Evolutionary conservation across 768 basidiomycete genomes (phyloP).

Genomic region (Boletus barrowsii): DNA sequence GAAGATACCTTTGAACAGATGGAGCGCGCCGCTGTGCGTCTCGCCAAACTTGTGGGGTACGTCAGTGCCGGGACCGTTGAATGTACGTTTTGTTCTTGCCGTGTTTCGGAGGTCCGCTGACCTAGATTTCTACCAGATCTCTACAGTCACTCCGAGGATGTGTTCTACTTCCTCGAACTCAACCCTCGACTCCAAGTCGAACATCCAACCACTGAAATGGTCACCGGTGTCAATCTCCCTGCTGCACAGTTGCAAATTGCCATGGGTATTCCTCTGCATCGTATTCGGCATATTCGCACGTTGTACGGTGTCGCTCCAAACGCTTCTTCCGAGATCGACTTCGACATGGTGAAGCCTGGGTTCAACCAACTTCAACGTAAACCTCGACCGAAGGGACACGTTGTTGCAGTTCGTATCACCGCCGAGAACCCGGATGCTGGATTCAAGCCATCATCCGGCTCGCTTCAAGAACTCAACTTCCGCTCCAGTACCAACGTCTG

Average conservation of each 20-base stretch:
- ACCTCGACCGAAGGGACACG: constrained; percentile 96
- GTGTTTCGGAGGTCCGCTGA: neutral
- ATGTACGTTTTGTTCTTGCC: constrained; percentile 47
- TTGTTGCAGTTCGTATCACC: constrained; percentile 98
- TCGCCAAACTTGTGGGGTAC: constrained; percentile 98
- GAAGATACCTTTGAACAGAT: constrained; percentile 92
- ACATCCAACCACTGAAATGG: constrained; percentile 99
- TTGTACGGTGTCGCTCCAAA: constrained; percentile 93
- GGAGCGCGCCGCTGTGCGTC: constrained; percentile 98
- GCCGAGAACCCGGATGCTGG: constrained; percentile 99
- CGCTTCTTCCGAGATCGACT: constrained; percentile 90
- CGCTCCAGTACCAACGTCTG: constrained; percentile 98
- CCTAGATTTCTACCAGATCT: constrained; percentile 56
- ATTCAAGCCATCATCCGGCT: constrained; percentile 98
- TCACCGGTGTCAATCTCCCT: constrained; percentile 96
- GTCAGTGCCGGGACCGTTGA: constrained; percentile 98
- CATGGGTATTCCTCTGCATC: constrained; percentile 96
- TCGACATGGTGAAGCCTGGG: constrained; percentile 90
- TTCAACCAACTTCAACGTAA: constrained; percentile 87
- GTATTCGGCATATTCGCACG: constrained; percentile 92
- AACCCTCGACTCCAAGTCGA: constrained; percentile 99
- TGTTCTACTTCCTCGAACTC: constrained; percentile 96
- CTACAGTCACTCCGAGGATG: constrained; percentile 90
- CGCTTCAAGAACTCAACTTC: constrained; percentile 98
- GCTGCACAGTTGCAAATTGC: constrained; percentile 96